Base-by-base conservation (phyloP, 2,329 filamentous ascomycete genomes). In the Colletotrichum magnum region DNA sequence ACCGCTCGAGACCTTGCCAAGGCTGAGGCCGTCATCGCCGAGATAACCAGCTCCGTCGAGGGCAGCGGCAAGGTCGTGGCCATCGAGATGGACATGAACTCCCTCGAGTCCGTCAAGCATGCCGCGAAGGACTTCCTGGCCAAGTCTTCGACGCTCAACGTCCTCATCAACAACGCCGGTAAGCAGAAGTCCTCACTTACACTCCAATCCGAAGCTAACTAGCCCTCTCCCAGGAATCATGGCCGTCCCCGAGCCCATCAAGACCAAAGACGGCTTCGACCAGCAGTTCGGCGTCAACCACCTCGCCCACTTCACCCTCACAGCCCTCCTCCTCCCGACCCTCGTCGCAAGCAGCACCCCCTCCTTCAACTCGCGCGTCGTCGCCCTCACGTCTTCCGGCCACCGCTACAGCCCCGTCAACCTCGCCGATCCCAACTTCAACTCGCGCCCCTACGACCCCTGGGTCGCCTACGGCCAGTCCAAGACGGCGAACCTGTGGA, bases 221-320 rank as follows among this genome's bases (percentile, higher is more conserved):
- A 3, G 18, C 15, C 6, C 36, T 5, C 0, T 3, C 1, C 16
- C 1, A 72, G 74, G 74, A 18, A 67, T 74, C 43, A 70, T 72
- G 63, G 50, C 56, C 3, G 15, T 71, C 18, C 64, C 68, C 1
- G 64, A 66, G n/a, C 24, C 45, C 21, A 73, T 58, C 16, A 53
- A 63, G n/a, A 72, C 71, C 10, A 45, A 21, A 1, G 74, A 76
- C 24, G 75, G 73, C 16, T 71, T 72, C 26, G 75, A 77, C 71
- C 73, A 74, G 0, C 86, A 89, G 60, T 84, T 89, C 65, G 86
- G 81, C 45, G 83, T 81, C 3, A 88, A 89, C 73, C 83, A 89
- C 72, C 76, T 90, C 1, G 81, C 77, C 7, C 84, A 88, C 72
- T 89, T 88, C 77, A 79, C 88, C 0, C 79, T 89, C 16, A 84